A percentile compares a stretch with the other conserved stretches of the same genome.
Conservation (phyloP, 805 yeast species). For the Metschnikowia borealis region DNA sequence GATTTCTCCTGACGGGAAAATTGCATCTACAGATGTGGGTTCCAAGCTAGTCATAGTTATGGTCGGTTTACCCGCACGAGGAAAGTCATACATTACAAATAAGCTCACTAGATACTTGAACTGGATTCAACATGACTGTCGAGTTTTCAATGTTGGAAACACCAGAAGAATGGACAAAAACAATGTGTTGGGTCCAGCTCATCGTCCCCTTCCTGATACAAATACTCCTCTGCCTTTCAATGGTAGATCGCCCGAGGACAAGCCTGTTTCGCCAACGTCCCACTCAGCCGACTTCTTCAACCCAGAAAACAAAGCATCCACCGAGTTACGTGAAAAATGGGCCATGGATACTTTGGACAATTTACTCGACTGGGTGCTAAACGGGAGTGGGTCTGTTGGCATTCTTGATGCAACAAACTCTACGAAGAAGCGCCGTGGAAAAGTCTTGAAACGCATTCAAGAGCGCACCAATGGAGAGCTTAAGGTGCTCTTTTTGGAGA, state of each 20-base stretch:
- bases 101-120: slow-evolving; percentile 85
- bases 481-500: slow-evolving; percentile 80
- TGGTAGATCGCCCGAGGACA: slow-evolving; percentile 13
- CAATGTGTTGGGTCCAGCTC: slow-evolving; percentile 63
- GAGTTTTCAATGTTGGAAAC: slow-evolving; percentile 93
- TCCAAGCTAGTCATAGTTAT: slow-evolving; percentile 78
- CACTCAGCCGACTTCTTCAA: slow-evolving; percentile 85
- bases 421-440: slow-evolving; percentile 58
- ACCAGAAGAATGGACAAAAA: slow-evolving; percentile 69
- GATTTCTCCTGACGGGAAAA: slow-evolving; percentile 70
- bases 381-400: slow-evolving; percentile 87
- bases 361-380: slow-evolving; percentile 71
- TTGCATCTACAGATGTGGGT: slow-evolving; percentile 65
- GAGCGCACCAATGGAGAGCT: slow-evolving; percentile 55
- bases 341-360: slow-evolving; percentile 91
- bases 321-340: slow-evolving; percentile 82
- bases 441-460: slow-evolving; percentile 54
- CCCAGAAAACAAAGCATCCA: slow-evolving; percentile 67
- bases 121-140: slow-evolving; percentile 89
- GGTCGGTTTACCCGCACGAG: slow-evolving; percentile 96
- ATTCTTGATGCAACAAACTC: slow-evolving; percentile 85
- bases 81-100: slow-evolving; percentile 90
- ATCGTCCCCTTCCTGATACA: slow-evolving; percentile 49
- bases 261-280: slow-evolving; percentile 21
- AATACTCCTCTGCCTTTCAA: slow-evolving; percentile 32